phyloP scores from a whole-genome alignment of 2,329 filamentous ascomycete genomes.

The Beauveria australis region DNA sequence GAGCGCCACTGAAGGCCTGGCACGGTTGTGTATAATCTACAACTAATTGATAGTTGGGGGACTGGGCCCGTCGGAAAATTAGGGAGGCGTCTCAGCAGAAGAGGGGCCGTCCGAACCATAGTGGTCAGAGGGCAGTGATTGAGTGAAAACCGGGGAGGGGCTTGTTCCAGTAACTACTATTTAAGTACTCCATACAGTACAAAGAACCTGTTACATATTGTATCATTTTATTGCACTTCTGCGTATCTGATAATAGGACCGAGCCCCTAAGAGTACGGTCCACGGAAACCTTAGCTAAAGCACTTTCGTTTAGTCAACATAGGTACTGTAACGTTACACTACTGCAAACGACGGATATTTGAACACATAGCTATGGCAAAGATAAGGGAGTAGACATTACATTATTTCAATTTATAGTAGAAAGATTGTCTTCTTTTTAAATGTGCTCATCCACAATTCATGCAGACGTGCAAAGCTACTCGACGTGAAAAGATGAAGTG shows the following conservation, averaged over 20 bases:
- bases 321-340: neutral
- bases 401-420: no score
- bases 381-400: neutral
- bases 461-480: neutral
- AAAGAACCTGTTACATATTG: neutral
- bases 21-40: no score
- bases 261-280: no score
- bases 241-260: no score
- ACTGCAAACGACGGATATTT: neutral
- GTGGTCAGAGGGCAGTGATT: neutral
- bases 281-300: neutral
- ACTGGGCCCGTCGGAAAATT: neutral
- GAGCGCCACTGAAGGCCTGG: no score
- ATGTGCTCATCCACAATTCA: neutral
- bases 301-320: neutral
- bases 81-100: neutral
- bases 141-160: neutral
- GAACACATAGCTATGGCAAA: neutral
- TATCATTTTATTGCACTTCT: no score
- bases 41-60: no score
- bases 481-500: neutral
- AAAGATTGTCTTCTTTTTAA: no score
- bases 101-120: no score
- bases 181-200: neutral
- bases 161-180: neutral